A percentile compares a stretch with the other conserved stretches of the same genome.
Evolutionary conservation across 2,329 filamentous ascomycete species (phyloP).

Genomic region (Monosporascus sp.): DNA sequence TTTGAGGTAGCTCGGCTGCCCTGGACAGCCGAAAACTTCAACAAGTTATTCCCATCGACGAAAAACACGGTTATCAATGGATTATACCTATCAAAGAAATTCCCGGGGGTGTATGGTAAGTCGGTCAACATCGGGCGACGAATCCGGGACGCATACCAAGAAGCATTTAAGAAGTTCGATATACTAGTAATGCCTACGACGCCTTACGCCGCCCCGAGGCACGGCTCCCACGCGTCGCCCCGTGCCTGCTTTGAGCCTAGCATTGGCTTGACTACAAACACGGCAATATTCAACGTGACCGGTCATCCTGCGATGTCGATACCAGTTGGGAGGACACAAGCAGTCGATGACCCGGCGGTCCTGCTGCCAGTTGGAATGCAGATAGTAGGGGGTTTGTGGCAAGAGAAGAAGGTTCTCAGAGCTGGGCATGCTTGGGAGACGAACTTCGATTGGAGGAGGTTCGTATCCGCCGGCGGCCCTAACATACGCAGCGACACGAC

Average conservation of each 20-base stretch:
- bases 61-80: slow-evolving; percentile 52
- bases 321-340: slow-evolving; percentile 41
- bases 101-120: slow-evolving; percentile 42
- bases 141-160: slow-evolving; percentile 41
- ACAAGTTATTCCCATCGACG: slow-evolving; percentile 45
- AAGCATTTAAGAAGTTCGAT: slow-evolving; percentile 34
- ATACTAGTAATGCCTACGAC: slow-evolving; percentile 44
- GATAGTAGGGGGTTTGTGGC: slow-evolving; percentile 46
- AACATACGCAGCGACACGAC: neutral
- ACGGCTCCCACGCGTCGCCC: slow-evolving; percentile 33
- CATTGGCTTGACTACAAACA: slow-evolving; percentile 48
- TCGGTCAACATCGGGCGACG: slow-evolving; percentile 41
- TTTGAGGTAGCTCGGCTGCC: slow-evolving; percentile 43
- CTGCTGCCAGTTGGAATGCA: slow-evolving; percentile 48
- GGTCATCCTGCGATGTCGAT: slow-evolving; percentile 51
- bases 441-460: slow-evolving; percentile 36
- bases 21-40: slow-evolving; percentile 41
- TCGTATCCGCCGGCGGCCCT: neutral
- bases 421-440: slow-evolving; percentile 43
- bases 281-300: slow-evolving; percentile 50
- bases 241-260: slow-evolving; percentile 42
- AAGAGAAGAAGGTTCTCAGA: slow-evolving; percentile 39
- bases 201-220: slow-evolving; percentile 16
- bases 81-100: slow-evolving; percentile 36
- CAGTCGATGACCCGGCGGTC: slow-evolving; percentile 31